phyloP scores from a whole-genome alignment of 495 filamentous ascomycete genomes.

The Aspergillus baeticus region DNA sequence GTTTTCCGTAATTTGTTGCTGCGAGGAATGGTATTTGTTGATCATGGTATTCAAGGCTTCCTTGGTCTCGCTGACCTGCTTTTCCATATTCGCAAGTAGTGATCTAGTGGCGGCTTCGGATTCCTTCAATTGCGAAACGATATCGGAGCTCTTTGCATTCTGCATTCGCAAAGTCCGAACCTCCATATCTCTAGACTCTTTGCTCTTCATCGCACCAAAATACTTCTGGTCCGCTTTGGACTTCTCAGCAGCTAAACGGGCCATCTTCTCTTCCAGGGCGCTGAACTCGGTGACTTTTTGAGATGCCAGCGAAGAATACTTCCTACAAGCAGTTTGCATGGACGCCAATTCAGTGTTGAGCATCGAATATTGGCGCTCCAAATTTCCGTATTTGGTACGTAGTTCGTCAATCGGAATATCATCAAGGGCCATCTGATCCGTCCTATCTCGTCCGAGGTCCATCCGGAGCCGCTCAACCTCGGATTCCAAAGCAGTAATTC shows the following conservation, averaged over 20 bases:
- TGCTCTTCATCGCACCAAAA: constrained; percentile 90
- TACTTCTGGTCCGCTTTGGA: constrained; percentile 97
- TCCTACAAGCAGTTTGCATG: constrained; percentile 84
- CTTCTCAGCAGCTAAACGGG: constrained; percentile 78
- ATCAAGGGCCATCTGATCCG: constrained; percentile 39
- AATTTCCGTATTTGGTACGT: constrained; percentile 63
- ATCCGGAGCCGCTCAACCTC: constrained; percentile 71
- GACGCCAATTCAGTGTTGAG: constrained; percentile 83
- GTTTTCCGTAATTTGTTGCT: constrained; percentile 68
- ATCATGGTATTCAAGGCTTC: constrained; percentile 67
- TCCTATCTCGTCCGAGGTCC: constrained; percentile 45
- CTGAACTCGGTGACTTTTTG: constrained; percentile 79
- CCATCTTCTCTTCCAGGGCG: constrained; percentile 75
- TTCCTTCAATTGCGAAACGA: constrained; percentile 90
- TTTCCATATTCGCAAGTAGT: constrained; percentile 80
- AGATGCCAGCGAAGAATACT: constrained; percentile 74
- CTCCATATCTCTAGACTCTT: constrained; percentile 76
- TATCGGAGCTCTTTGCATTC: constrained; percentile 87
- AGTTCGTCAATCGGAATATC: constrained; percentile 64
- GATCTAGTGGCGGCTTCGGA: constrained; percentile 61
- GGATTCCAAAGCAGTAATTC: constrained; percentile 75
- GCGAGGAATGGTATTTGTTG: constrained; percentile 65
- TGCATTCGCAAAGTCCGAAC: constrained; percentile 74
- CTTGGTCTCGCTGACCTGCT: constrained; percentile 79
- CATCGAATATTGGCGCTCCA: constrained; percentile 76